Evolutionary conservation across 345 rosid species (phyloP).

Genomic region (Eucalyptus guilfoylei): DNA sequence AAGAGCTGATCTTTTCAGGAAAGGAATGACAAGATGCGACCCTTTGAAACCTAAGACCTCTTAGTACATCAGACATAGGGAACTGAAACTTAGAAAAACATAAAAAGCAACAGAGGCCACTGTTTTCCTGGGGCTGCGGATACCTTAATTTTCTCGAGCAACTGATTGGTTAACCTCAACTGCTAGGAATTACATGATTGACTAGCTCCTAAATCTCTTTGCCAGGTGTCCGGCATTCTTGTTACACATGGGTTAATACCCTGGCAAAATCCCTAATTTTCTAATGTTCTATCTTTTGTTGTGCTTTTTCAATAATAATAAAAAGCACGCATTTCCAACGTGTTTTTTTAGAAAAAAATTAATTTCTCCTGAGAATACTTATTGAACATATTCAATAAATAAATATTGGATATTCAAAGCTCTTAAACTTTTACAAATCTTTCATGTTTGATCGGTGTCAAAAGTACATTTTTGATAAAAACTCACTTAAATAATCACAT

Average conservation of each 20-base stretch:
- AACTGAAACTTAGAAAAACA: background rate
- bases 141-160: conserved; percentile 88
- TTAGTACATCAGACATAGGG: conserved; percentile 3
- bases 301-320: background rate
- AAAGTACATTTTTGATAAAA: background rate
- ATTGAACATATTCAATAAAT: background rate
- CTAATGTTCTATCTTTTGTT: background rate
- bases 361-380: background rate
- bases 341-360: background rate
- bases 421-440: background rate
- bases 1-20: background rate
- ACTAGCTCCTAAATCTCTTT: conserved; percentile 9
- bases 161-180: conserved; percentile 60
- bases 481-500: background rate
- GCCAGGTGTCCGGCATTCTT: conserved; percentile 34
- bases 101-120: background rate
- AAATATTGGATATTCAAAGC: background rate
- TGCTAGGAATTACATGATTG: conserved; percentile 56
- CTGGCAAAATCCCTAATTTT: background rate
- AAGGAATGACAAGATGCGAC: background rate
- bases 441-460: background rate
- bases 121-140: conserved; percentile 3
- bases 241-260: conserved; percentile 24
- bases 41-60: background rate
- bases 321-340: background rate